phyloP scores from a whole-genome alignment of 495 filamentous ascomycete genomes.

The Aspergillus cavernicola region DNA sequence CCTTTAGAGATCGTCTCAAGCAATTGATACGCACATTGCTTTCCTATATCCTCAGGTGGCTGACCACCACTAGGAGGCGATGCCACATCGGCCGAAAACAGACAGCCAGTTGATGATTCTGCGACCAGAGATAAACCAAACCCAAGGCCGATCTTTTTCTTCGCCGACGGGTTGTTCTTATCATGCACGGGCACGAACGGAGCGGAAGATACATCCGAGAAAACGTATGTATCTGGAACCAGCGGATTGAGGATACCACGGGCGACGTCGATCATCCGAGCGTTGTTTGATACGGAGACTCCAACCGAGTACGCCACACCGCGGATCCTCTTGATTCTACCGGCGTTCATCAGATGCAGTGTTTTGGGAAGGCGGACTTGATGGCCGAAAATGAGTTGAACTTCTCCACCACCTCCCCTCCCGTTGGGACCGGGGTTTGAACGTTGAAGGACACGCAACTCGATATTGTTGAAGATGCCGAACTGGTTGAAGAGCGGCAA shows the following conservation, averaged over 20 bases:
- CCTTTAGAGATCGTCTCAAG: conserved; percentile 77
- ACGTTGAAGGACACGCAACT: conserved; percentile 75
- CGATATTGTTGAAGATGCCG: conserved; percentile 82
- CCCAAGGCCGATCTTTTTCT: conserved; percentile 74
- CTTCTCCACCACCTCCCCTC: conserved; percentile 80
- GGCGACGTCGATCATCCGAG: conserved; percentile 88
- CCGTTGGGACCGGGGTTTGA: conserved; percentile 72
- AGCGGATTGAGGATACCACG: conserved; percentile 84
- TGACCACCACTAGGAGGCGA: conserved; percentile 76
- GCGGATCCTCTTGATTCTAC: conserved; percentile 81
- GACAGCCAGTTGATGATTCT: conserved; percentile 77
- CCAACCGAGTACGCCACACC: conserved; percentile 92
- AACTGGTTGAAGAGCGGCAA: conserved; percentile 87
- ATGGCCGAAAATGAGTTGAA: conserved; percentile 85
- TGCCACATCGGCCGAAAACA: conserved; percentile 84
- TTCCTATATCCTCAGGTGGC: conserved; percentile 86
- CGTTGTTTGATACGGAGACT: conserved; percentile 86
- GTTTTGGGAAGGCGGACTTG: conserved; percentile 93
- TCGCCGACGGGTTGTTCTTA: conserved; percentile 54
- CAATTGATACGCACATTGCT: conserved; percentile 81
- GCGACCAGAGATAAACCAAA: conserved; percentile 89
- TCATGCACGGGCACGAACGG: conserved; percentile 63
- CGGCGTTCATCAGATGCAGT: conserved; percentile 80
- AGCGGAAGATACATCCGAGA: conserved; percentile 69
- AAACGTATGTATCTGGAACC: conserved; percentile 81